Conservation (phyloP, 768 basidiomycete genomes). For the Calvatia gigantea region DNA sequence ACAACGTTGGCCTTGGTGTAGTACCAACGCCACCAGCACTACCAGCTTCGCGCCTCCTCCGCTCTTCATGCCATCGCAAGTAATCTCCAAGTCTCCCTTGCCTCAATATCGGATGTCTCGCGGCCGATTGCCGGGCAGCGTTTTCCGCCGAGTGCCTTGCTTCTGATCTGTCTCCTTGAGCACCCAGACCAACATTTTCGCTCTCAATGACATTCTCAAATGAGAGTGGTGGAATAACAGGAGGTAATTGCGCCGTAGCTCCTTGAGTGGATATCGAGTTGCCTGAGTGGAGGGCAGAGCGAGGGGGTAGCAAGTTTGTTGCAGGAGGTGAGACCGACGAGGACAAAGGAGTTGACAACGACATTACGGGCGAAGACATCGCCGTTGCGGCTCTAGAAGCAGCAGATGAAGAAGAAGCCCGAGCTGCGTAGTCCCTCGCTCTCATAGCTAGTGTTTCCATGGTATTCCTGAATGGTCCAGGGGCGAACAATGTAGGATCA, state of each 20-base stretch:
- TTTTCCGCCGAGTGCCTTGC: not conserved
- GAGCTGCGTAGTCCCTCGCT: slow-evolving; percentile 12
- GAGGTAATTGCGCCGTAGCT: slow-evolving; percentile 19
- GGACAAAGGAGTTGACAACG: not conserved
- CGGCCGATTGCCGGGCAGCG: not conserved
- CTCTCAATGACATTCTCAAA: slow-evolving; percentile 33
- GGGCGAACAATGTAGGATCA: slow-evolving; percentile 34
- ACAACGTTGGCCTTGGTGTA: not conserved
- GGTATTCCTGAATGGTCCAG: slow-evolving; percentile 48
- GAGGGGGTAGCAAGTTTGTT: not conserved
- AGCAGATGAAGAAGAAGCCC: slow-evolving; percentile 7
- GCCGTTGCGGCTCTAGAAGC: slow-evolving; percentile 5
- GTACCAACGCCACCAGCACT: not conserved
- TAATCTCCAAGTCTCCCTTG: not conserved
- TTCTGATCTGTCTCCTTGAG: not conserved
- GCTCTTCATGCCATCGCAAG: not conserved
- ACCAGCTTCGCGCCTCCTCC: not conserved
- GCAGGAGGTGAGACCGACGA: not conserved
- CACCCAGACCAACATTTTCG: slow-evolving; percentile 2
- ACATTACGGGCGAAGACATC: not conserved
- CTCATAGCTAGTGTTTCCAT: slow-evolving; percentile 31
- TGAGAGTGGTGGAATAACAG: slow-evolving; percentile 34
- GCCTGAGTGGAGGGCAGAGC: slow-evolving; percentile 1
- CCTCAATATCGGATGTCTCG: not conserved
- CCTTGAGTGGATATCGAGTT: slow-evolving; percentile 1